Percentiles rank a stretch among this genome's conserved stretches.
Conservation (phyloP, 2,329 filamentous ascomycete genomes). For the Sordariomycetes sp. region DNA sequence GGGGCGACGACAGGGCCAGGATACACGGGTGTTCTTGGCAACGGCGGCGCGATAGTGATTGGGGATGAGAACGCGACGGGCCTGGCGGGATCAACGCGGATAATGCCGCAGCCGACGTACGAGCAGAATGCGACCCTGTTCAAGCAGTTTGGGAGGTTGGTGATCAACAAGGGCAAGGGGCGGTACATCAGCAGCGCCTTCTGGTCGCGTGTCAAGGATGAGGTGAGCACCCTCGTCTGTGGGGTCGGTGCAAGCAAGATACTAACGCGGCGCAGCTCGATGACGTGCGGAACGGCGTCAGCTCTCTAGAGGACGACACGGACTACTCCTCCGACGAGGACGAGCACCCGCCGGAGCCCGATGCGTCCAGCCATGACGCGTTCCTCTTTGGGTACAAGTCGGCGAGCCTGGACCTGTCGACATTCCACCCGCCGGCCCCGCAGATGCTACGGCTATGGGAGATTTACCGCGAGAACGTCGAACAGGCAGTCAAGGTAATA, state of each 20-base stretch:
- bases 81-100: background rate
- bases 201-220: constrained; percentile 64
- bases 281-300: constrained; percentile 26
- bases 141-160: constrained; percentile 51
- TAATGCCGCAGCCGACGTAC: background rate
- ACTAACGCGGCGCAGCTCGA: constrained; percentile 18
- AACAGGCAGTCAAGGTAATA: constrained; percentile 57
- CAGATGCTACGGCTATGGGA: constrained; percentile 58
- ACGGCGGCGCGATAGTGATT: background rate
- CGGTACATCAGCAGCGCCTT: constrained; percentile 66
- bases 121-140: constrained; percentile 1
- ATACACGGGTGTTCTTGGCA: background rate
- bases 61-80: background rate
- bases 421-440: constrained; percentile 50
- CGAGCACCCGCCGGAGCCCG: constrained; percentile 15
- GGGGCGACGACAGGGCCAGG: background rate
- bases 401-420: constrained; percentile 50
- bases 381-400: constrained; percentile 66
- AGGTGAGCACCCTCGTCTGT: constrained; percentile 30
- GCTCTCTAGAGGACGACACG: constrained; percentile 28
- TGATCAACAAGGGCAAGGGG: constrained; percentile 44
- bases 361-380: constrained; percentile 38
- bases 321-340: constrained; percentile 46
- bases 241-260: background rate
- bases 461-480: constrained; percentile 59